Percentiles rank a stretch among this genome's conserved stretches.
These are phyloP conservation scores for Porodaedalea pini DNA, from an alignment of 1,284 basidiomycete species.

Conservation along the genomic window DNA sequence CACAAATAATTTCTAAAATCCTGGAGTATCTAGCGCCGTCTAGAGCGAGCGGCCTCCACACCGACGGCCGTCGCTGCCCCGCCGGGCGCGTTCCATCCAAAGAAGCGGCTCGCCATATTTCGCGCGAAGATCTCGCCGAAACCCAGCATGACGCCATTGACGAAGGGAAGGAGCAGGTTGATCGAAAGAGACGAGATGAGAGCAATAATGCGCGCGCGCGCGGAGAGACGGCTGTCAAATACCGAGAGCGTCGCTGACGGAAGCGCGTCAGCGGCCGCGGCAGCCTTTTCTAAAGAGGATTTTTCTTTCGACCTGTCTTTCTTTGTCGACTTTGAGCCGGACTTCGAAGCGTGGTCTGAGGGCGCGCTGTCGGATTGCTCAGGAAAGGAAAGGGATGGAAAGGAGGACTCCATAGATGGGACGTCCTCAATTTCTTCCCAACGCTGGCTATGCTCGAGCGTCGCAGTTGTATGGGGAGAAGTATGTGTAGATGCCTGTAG, in stretches of 20 bases:
- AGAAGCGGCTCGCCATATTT: constrained; percentile 71
- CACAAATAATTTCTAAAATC: background rate
- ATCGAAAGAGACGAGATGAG: constrained; percentile 83
- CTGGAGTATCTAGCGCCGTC: too few relatives aligned
- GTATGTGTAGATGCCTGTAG: constrained; percentile 1
- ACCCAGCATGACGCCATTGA: constrained; percentile 97
- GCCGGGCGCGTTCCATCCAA: constrained; percentile 38
- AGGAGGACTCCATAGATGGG: constrained; percentile 63
- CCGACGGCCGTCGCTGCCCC: constrained; percentile 29
- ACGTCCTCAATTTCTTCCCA: constrained; percentile 60
- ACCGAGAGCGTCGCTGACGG: constrained; percentile 74
- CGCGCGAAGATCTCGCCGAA: constrained; percentile 98
- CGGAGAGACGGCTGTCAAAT: constrained; percentile 66
- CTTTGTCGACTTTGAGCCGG: constrained; percentile 21
- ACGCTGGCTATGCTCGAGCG: constrained; percentile 47
- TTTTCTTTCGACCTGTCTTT: constrained; percentile 26
- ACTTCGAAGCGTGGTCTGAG: constrained; percentile 4
- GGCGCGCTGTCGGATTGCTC: constrained; percentile 37
- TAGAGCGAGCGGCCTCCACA: background rate
- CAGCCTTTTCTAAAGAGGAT: constrained; percentile 22
- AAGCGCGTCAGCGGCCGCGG: constrained; percentile 31
- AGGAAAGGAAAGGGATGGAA: constrained; percentile 71
- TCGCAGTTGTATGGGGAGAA: constrained; percentile 29
- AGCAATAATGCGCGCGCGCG: constrained; percentile 64
- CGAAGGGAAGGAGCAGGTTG: constrained; percentile 90